Base-by-base conservation (phyloP, 805 yeast genomes). In the Wickerhamomyces bovis region DNA sequence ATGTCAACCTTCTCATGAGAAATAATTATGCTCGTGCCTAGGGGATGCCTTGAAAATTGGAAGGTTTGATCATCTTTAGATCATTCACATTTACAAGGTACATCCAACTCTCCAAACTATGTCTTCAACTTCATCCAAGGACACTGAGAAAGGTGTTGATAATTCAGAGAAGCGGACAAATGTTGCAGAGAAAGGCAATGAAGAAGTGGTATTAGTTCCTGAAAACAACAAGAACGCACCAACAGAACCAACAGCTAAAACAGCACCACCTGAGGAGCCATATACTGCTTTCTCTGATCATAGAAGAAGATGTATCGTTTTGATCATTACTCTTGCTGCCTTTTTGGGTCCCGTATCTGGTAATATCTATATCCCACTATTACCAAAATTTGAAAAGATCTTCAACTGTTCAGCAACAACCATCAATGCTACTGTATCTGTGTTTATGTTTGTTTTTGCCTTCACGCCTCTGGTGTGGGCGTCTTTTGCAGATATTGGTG, bases 381-480 rank as follows among this genome's bases (percentile, higher is more conserved):
- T 78, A 8, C 81, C 80, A 2, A 60, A 69, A 8, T 55, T 77
- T 21, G 68, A 72, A 51, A 53, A 58, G 3, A 71, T 65, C 0
- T 77, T 75, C 47, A 36, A 64, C 10, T 69, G 68, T 1, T 69
- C 75, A 3, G 59, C 68, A 3, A 64, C 78, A 0, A 57, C 69
- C 0, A 73, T 78, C 33, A 76, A 78, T 59, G 79, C 78, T 3
- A 77, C 83, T 0, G 80, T 78, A 0, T 75, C 82, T 1, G 77
- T 74, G 0, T 78, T 77, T 50, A 78, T 78, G 83, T 73, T 68
- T 2, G 69, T 76, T 0, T 76, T 78, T 58, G 78, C 81, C 1
- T 57, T 79, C 21, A 75, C 79, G 0, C 85, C 84, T 1, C 54
- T 79, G 42, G 49, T 78, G 15, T 78, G 82, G 80, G 82, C 82